A percentile compares a stretch with the other conserved stretches of the same genome.
Evolutionary conservation across 345 rosid genomes (phyloP).

Genomic region (Moricandia arvensis): DNA sequence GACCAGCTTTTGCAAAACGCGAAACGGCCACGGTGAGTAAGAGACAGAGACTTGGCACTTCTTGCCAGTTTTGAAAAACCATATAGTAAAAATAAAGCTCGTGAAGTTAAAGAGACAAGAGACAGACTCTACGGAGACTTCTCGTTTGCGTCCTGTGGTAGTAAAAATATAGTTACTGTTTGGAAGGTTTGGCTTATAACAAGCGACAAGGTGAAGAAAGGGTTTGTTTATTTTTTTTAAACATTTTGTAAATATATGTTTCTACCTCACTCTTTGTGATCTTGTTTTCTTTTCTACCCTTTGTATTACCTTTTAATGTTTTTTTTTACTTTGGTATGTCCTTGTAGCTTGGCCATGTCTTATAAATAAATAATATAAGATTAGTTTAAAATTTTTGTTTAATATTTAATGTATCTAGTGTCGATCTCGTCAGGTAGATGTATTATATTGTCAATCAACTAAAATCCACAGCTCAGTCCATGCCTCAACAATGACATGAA

Average conservation of each 20-base stretch:
- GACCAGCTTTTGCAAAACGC: slow-evolving; percentile 67
- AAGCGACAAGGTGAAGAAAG: slow-evolving; percentile 30
- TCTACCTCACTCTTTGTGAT: not conserved
- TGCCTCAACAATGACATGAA: not conserved
- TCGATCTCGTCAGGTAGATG: not conserved
- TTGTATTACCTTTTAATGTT: slow-evolving; percentile 16
- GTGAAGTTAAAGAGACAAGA: slow-evolving; percentile 4
- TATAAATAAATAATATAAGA: slow-evolving; percentile 24
- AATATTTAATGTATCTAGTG: not conserved
- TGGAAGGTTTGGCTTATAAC: slow-evolving; percentile 38
- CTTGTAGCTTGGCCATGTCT: slow-evolving; percentile 37
- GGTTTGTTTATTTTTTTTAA: slow-evolving; percentile 14
- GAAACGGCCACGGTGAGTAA: slow-evolving; percentile 66
- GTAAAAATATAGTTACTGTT: slow-evolving; percentile 30
- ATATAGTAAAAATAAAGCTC: slow-evolving; percentile 25
- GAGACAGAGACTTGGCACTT: slow-evolving; percentile 97
- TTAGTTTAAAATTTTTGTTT: not conserved
- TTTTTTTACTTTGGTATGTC: slow-evolving; percentile 29
- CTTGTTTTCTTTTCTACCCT: not conserved
- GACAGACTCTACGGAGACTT: slow-evolving; percentile 17
- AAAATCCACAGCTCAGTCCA: no score
- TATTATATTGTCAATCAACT: no score
- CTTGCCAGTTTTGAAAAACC: slow-evolving; percentile 86
- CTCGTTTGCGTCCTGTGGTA: not conserved
- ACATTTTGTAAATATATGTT: slow-evolving; percentile 19